Conservation (phyloP, 495 filamentous ascomycete genomes). For the Choiromyces venosus region DNA sequence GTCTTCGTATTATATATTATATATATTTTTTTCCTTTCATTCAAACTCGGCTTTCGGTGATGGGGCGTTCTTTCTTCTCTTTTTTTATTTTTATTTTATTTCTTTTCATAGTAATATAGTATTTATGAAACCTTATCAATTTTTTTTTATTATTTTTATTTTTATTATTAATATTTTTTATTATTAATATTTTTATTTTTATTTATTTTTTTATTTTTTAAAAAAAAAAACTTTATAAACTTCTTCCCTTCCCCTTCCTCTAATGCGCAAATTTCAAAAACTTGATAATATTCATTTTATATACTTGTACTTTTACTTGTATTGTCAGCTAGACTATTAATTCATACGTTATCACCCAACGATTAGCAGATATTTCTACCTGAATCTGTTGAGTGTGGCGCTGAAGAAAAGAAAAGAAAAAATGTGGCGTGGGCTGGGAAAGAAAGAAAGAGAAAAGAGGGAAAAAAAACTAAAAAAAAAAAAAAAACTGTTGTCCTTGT, state of each 20-base stretch:
- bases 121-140: no score
- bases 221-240: no score
- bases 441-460: not conserved
- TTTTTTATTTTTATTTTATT: constrained; percentile 13
- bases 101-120: not conserved
- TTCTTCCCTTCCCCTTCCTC: not conserved
- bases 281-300: no score
- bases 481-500: not conserved
- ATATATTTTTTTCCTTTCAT: constrained; percentile 13
- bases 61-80: constrained; percentile 15
- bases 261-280: no score
- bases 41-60: constrained; percentile 12
- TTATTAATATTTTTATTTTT: not conserved
- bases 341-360: constrained; percentile 1
- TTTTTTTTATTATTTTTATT: constrained; percentile 2
- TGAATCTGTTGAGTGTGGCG: not conserved
- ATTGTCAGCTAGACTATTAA: no score
- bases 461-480: not conserved
- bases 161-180: constrained; percentile 6
- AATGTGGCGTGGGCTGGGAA: not conserved
- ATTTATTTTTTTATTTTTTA: constrained; percentile 3
- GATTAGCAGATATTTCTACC: not conserved
- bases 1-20: no score
- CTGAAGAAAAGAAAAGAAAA: not conserved
- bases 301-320: no score